phyloP scores from a whole-genome alignment of 768 basidiomycete species.

The Trametes punicea region DNA sequence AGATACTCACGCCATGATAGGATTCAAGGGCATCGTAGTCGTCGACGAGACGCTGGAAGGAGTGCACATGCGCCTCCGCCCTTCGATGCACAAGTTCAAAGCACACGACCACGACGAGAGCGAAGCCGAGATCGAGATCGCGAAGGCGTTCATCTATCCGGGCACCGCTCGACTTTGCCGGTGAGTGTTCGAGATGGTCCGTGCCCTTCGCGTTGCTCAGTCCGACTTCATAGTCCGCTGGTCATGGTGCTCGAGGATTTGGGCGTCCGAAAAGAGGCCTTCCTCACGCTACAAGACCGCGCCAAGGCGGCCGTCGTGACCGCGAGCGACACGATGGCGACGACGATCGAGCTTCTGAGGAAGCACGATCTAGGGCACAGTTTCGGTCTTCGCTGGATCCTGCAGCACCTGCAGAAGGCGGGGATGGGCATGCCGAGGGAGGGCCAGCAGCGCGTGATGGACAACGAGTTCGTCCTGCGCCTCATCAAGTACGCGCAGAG shows the following conservation, averaged over 20 bases:
- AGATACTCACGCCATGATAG: not conserved
- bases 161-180: slow-evolving; percentile 68
- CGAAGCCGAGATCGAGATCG: slow-evolving; percentile 68
- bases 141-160: slow-evolving; percentile 56
- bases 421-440: slow-evolving; percentile 21
- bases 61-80: slow-evolving; percentile 63
- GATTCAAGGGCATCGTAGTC: slow-evolving; percentile 74
- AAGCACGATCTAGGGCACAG: slow-evolving; percentile 41
- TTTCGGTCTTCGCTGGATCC: slow-evolving; percentile 49
- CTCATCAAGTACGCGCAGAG: slow-evolving; percentile 42
- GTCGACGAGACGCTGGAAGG: slow-evolving; percentile 57
- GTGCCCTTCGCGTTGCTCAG: not conserved
- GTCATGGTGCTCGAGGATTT: slow-evolving; percentile 78
- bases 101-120: slow-evolving; percentile 37
- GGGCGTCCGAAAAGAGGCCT: slow-evolving; percentile 53
- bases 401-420: slow-evolving; percentile 44
- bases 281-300: slow-evolving; percentile 57
- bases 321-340: slow-evolving; percentile 52
- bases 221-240: slow-evolving; percentile 46
- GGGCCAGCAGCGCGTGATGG: slow-evolving; percentile 1
- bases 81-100: slow-evolving; percentile 73
- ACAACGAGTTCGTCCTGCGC: slow-evolving; percentile 22
- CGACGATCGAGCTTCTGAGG: slow-evolving; percentile 47
- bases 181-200: slow-evolving; percentile 34
- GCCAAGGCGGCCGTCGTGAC: slow-evolving; percentile 55